Percentiles rank a stretch among this genome's conserved stretches.
These are phyloP conservation scores for Hypoxylon sp. DNA, from an alignment of 2,329 filamentous ascomycete genomes.

Conservation along the genomic window DNA sequence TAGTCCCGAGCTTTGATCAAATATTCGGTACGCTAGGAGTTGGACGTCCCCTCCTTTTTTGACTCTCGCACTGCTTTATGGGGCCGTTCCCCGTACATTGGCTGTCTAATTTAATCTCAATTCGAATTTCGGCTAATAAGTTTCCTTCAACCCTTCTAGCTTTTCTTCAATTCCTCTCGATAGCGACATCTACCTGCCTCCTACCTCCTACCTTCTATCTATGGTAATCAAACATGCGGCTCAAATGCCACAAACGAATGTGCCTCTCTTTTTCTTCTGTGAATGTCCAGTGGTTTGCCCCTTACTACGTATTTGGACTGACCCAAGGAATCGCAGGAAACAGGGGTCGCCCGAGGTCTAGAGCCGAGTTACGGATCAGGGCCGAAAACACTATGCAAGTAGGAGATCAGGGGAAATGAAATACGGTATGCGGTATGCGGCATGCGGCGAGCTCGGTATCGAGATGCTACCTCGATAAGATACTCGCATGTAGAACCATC, in stretches of 20 bases:
- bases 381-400: conserved; percentile 20
- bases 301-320: conserved; percentile 4
- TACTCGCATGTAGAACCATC: neutral
- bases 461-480: conserved; percentile 3
- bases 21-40: conserved; percentile 20
- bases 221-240: conserved; percentile 7
- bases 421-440: conserved; percentile 5
- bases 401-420: conserved; percentile 20
- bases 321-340: conserved; percentile 15
- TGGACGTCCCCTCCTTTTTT: conserved; percentile 8
- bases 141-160: neutral
- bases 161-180: neutral
- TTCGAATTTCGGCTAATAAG: conserved; percentile 1
- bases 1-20: conserved; percentile 4
- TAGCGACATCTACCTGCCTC: neutral
- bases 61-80: conserved; percentile 19
- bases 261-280: too few species aligned
- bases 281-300: too few species aligned
- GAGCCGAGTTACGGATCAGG: conserved; percentile 28
- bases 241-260: too few species aligned
- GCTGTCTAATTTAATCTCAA: conserved; percentile 4
- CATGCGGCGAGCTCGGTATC: conserved; percentile 10
- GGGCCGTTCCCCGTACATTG: conserved; percentile 9
- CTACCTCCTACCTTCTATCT: too few species aligned
- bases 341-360: conserved; percentile 27